A percentile compares a stretch with the other conserved stretches of the same genome.
phyloP scores from a whole-genome alignment of 768 basidiomycete genomes.

The Plicaturopsis crispa region DNA sequence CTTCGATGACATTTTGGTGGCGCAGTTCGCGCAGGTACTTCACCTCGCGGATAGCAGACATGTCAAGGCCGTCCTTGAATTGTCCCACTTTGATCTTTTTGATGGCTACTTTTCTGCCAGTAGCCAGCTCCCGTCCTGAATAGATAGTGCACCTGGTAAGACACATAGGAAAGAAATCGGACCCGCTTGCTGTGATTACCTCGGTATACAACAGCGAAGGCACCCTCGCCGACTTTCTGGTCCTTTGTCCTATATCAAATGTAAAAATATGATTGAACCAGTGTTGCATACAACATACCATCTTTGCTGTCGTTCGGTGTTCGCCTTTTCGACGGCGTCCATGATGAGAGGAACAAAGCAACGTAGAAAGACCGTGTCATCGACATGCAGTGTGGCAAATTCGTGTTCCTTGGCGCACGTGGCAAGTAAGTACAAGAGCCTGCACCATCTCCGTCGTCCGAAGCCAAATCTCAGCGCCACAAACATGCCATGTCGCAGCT shows the following conservation, averaged over 20 bases:
- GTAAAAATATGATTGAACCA: slow-evolving; percentile 5
- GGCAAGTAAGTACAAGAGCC: too few species aligned
- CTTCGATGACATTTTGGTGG: slow-evolving; percentile 94
- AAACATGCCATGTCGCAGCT: too few species aligned
- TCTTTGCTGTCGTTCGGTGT: slow-evolving; percentile 60
- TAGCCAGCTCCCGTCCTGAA: slow-evolving; percentile 65
- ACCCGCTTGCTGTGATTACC: too few species aligned
- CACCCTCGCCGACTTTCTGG: slow-evolving; percentile 82
- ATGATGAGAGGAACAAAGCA: too few species aligned
- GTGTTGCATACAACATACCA: slow-evolving; percentile 37
- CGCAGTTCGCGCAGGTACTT: slow-evolving; percentile 92
- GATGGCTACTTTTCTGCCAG: slow-evolving; percentile 85
- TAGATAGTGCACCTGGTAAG: slow-evolving; percentile 5
- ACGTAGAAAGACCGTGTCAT: too few species aligned
- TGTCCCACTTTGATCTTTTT: slow-evolving; percentile 98
- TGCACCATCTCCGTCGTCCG: too few species aligned
- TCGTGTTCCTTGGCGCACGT: too few species aligned
- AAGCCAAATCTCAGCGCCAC: too few species aligned
- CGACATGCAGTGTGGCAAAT: too few species aligned
- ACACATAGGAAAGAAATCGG: slow-evolving; percentile 3
- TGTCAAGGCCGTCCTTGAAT: slow-evolving; percentile 97
- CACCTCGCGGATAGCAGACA: slow-evolving; percentile 98
- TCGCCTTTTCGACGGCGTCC: slow-evolving; percentile 81
- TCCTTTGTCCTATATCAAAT: slow-evolving; percentile 57
- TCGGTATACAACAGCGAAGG: slow-evolving; percentile 94